These are phyloP conservation scores for Danielia oregonensis DNA, from an alignment of 805 yeast genomes.

Conservation along the genomic window DNA sequence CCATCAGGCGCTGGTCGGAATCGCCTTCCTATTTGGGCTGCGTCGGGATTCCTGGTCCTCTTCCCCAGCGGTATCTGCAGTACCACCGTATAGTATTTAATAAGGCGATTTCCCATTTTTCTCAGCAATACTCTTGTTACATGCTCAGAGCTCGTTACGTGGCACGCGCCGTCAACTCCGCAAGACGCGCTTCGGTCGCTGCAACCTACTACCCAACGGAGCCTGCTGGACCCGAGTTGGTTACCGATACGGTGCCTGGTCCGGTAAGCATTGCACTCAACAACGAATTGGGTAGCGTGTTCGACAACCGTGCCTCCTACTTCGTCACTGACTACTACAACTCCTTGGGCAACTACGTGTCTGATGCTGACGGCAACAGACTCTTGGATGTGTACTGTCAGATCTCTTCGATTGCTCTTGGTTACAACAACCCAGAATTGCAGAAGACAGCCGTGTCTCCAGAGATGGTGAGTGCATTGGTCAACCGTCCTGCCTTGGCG, in stretches of 20 bases:
- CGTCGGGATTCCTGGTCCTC: constrained; percentile 3
- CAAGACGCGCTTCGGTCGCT: constrained; percentile 16
- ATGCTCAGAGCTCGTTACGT: constrained; percentile 10
- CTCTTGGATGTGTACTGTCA: constrained; percentile 41
- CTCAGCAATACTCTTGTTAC: neutral
- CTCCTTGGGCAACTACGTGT: constrained; percentile 38
- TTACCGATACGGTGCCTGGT: constrained; percentile 35
- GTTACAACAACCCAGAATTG: constrained; percentile 42
- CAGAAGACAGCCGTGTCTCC: constrained; percentile 34
- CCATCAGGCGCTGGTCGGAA: too few species aligned
- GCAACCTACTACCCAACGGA: constrained; percentile 35
- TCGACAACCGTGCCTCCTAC: constrained; percentile 40
- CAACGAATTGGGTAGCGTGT: constrained; percentile 33
- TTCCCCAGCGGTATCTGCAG: neutral
- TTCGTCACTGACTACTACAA: constrained; percentile 38
- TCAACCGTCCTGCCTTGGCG: constrained; percentile 44
- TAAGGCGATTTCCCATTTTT: neutral
- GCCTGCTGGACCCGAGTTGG: constrained; percentile 29
- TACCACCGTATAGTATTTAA: neutral
- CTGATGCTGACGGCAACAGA: constrained; percentile 41
- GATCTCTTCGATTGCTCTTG: constrained; percentile 41
- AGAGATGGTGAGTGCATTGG: constrained; percentile 39
- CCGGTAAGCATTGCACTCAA: constrained; percentile 29
- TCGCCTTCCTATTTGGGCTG: constrained; percentile 2
- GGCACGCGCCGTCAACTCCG: constrained; percentile 1